Conservation (phyloP, 1,139 yeast species). For the Meyerozyma athensensis region DNA sequence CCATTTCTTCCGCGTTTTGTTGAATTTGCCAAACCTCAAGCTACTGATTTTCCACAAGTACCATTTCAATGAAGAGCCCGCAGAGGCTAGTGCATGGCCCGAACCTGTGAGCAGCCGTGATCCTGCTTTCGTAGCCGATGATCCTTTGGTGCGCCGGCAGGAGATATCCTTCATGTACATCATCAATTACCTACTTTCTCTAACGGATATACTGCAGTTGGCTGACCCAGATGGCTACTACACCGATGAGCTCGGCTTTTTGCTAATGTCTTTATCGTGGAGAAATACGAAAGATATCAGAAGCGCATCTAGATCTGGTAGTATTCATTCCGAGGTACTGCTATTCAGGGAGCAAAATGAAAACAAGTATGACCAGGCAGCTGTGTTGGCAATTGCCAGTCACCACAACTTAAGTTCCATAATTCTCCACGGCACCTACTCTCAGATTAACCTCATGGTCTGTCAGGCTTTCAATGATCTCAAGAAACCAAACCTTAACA, state of each 20-base stretch:
- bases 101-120: slow-evolving; percentile 5
- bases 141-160: slow-evolving; percentile 22
- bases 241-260: slow-evolving; percentile 19
- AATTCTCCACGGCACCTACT: slow-evolving; percentile 26
- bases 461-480: slow-evolving; percentile 8
- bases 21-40: slow-evolving; percentile 24
- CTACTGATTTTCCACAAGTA: slow-evolving; percentile 4
- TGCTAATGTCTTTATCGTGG: slow-evolving; percentile 19
- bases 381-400: neutral
- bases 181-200: slow-evolving; percentile 22
- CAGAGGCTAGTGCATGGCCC: slow-evolving; percentile 4
- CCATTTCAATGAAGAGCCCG: slow-evolving; percentile 10
- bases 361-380: neutral
- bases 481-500: slow-evolving; percentile 7
- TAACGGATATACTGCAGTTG: slow-evolving; percentile 19
- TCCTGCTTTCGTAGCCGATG: slow-evolving; percentile 7
- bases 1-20: slow-evolving; percentile 22
- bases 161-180: slow-evolving; percentile 31
- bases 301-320: slow-evolving; percentile 22
- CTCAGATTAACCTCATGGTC: slow-evolving; percentile 3
- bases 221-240: slow-evolving; percentile 16
- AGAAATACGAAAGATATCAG: slow-evolving; percentile 23
- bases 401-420: slow-evolving; percentile 19
- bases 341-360: neutral
- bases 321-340: slow-evolving; percentile 13